Percentiles rank a stretch among this genome's conserved stretches.
Conservation (phyloP, 352 stramenopile genomes). For the Phytophthora sp. region DNA sequence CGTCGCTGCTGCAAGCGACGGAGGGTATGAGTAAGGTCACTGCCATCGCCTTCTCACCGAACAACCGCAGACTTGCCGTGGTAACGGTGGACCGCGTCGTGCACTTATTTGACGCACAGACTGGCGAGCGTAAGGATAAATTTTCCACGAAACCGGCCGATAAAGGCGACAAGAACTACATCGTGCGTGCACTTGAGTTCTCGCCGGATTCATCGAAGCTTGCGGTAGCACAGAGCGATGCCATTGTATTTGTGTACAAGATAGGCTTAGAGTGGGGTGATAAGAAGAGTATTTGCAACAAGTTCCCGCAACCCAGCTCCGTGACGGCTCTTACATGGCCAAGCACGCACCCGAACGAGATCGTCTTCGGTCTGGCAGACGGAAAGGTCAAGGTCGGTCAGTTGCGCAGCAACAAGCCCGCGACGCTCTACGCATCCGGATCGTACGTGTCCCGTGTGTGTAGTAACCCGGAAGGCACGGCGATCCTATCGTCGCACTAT, state of each 20-base stretch:
- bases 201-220: conserved; percentile 94
- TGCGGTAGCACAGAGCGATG: conserved; percentile 95
- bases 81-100: conserved; percentile 94
- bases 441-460: conserved; percentile 88
- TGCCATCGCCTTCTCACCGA: conserved; percentile 91
- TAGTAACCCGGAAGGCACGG: conserved; percentile 86
- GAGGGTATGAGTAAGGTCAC: conserved; percentile 94
- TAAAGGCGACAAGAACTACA: conserved; percentile 95
- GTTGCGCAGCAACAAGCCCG: conserved; percentile 92
- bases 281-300: conserved; percentile 98
- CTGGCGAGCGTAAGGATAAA: conserved; percentile 93
- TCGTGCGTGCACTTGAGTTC: conserved; percentile 92
- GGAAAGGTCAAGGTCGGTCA: conserved; percentile 95
- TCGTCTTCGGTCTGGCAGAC: conserved; percentile 94
- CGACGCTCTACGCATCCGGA: conserved; percentile 89
- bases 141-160: conserved; percentile 96
- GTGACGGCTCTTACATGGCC: conserved; percentile 93
- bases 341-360: conserved; percentile 89
- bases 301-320: conserved; percentile 87
- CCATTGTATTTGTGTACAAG: conserved; percentile 98
- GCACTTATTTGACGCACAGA: conserved; percentile 92
- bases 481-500: conserved; percentile 91
- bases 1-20: conserved; percentile 90
- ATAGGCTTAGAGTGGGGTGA: conserved; percentile 93
- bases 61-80: conserved; percentile 92